Conservation (phyloP, 2,329 filamentous ascomycete genomes). For the Xylaria sp. region DNA sequence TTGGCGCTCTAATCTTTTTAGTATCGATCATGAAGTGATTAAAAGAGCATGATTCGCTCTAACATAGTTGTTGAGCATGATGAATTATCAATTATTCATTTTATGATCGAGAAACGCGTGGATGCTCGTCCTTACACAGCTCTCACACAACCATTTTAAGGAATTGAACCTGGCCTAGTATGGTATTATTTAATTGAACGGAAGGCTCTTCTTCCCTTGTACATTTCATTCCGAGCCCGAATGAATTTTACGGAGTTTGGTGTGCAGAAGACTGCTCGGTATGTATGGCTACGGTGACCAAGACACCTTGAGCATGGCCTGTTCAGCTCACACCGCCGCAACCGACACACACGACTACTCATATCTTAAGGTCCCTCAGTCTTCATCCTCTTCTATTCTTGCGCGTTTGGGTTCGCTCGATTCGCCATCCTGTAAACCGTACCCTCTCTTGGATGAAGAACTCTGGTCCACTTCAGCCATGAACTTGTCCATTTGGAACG, state of each 20-base stretch:
- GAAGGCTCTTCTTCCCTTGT: no score
- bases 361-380: slow-evolving; percentile 25
- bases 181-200: no score
- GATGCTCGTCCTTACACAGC: no score
- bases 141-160: no score
- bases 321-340: background rate
- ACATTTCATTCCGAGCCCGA: no score
- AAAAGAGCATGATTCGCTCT: no score
- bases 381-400: slow-evolving; percentile 72
- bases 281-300: background rate
- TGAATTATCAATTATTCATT: no score
- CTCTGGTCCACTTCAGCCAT: slow-evolving; percentile 77
- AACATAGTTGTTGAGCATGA: no score
- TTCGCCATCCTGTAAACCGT: slow-evolving; percentile 73
- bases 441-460: slow-evolving; percentile 70
- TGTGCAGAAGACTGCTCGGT: background rate
- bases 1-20: no score
- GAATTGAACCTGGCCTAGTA: no score
- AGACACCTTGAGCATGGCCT: background rate
- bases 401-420: slow-evolving; percentile 71
- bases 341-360: background rate
- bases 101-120: no score
- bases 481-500: slow-evolving; percentile 94
- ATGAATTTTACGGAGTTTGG: background rate
- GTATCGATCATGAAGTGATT: no score